Conservation (phyloP, 2,329 filamentous ascomycete species). For the Microascus cirrosus region DNA sequence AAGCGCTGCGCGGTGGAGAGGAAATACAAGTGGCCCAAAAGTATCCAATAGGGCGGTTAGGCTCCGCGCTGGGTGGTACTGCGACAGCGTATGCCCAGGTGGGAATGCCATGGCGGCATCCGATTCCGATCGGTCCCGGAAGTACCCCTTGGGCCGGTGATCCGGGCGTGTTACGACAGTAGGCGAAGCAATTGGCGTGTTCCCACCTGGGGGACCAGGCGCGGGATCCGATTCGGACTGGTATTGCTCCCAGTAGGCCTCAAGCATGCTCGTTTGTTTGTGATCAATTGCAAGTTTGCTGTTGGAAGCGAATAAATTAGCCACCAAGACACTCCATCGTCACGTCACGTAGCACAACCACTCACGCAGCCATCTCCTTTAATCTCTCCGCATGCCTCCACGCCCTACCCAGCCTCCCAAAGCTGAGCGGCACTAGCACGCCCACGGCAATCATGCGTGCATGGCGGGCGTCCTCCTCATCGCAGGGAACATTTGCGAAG, state of each 20-base stretch:
- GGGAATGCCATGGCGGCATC: conserved; percentile 49
- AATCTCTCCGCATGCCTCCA: conserved; percentile 79
- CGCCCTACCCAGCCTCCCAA: conserved; percentile 72
- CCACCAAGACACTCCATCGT: neutral
- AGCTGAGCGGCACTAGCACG: conserved; percentile 73
- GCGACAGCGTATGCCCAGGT: conserved; percentile 55
- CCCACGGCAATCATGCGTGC: conserved; percentile 91
- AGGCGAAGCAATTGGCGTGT: conserved; percentile 42
- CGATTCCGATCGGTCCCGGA: conserved; percentile 47
- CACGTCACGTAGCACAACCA: neutral
- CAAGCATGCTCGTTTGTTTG: conserved; percentile 51
- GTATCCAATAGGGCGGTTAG: conserved; percentile 65
- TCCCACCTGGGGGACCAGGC: conserved; percentile 9
- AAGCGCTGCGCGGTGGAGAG: conserved; percentile 77
- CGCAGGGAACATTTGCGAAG: conserved; percentile 75
- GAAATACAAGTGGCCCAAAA: conserved; percentile 87
- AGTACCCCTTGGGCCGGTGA: conserved; percentile 30
- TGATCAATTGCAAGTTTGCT: conserved; percentile 55
- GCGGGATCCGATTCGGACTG: neutral
- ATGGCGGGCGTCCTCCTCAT: conserved; percentile 66
- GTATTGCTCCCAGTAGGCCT: conserved; percentile 63
- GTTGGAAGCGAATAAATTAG: conserved; percentile 9
- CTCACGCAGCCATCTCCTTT: conserved; percentile 62
- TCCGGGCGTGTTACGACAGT: conserved; percentile 25
- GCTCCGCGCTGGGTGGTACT: conserved; percentile 78